These are phyloP conservation scores for Amanita exitialis DNA, from an alignment of 768 basidiomycete genomes.

Conservation along the genomic window DNA sequence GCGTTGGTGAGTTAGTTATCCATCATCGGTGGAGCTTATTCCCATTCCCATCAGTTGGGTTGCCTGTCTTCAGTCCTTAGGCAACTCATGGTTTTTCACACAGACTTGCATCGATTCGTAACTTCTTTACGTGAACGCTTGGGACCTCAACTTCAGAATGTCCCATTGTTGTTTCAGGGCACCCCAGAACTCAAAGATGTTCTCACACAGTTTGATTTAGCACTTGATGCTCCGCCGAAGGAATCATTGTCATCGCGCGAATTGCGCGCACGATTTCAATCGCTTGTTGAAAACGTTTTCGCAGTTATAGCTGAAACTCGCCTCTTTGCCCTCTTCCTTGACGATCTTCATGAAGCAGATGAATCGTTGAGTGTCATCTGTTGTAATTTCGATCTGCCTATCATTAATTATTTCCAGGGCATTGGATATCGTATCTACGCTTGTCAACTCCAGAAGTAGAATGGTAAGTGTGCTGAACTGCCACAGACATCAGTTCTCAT, in stretches of 20 bases:
- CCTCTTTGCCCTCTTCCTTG: conserved; percentile 60
- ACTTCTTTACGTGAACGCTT: conserved; percentile 44
- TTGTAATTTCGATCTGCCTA: conserved; percentile 2
- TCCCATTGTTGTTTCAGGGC: conserved; percentile 62
- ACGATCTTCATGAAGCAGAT: conserved; percentile 69
- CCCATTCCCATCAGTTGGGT: conserved; percentile 31
- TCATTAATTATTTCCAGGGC: conserved; percentile 28
- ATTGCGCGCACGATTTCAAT: conserved; percentile 61
- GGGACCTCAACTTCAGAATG: conserved; percentile 61
- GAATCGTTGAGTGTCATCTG: conserved; percentile 35
- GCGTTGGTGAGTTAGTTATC: conserved; percentile 33
- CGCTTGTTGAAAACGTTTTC: conserved; percentile 61
- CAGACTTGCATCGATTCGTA: conserved; percentile 61
- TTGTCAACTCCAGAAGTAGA: conserved; percentile 54
- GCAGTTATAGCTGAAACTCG: conserved; percentile 59
- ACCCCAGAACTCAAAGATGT: conserved; percentile 62
- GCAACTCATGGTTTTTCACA: conserved; percentile 66
- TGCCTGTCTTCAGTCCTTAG: conserved; percentile 64
- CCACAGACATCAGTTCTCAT: conserved; percentile 1
- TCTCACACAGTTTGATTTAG: conserved; percentile 43
- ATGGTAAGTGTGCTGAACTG: conserved; percentile 33
- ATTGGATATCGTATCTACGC: conserved; percentile 52
- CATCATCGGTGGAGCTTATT: conserved; percentile 2
- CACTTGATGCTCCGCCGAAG: conserved; percentile 32
- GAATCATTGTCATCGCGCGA: conserved; percentile 50